Evolutionary conservation across 352 stramenopile species (phyloP), one percentile per base, ranked within the genome.

Genomic region (Globisporangium nodosum): DNA sequence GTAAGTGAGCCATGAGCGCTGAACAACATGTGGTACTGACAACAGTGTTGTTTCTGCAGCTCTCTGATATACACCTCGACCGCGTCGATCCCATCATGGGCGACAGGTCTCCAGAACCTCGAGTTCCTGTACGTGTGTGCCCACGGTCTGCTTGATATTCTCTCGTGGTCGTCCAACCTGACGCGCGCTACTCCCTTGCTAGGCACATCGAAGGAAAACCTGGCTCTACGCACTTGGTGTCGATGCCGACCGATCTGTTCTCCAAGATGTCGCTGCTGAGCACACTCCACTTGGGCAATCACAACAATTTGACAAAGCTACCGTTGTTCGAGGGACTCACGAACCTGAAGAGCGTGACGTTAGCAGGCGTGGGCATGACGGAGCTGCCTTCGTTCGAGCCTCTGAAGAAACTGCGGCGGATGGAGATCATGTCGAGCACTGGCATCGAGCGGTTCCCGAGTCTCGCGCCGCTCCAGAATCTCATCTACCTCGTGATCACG

Each of bases 61-160:
- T 66, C 57, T 1, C 37, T 78, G 7, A 66, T 78, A 3, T 65
- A 78, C 43, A 70, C 60, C 1, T 59, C 45, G 0, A 68, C 53
- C 12, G 47, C 21, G 0, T 37, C 20, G 15, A 49, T 78, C 46
- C 66, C 70, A 3, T 52, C 56, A 12, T 74, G 70, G 70, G 20
- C 56, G 6, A 65, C 40, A 27, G 45, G 49, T 0, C 70, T 74
- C 54, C 58, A 49, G 18, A 54, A 56, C 0, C 66, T 80, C 5
- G 58, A 76, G 30, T 76, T 69, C n/a, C 20, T 80, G 71, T 80
- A 69, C 21, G 71, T 63, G 6, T 13, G 11, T 37, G 33, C 33
- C 24, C 24, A 27, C 24, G 24, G 24, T 27, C 24, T 27, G 33
- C 33, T 37, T 37, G 33, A 37, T 11, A 37, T 11, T 37, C 33